Conservation (phyloP, 768 basidiomycete species). For the Lactifluus hygrophoroides region DNA sequence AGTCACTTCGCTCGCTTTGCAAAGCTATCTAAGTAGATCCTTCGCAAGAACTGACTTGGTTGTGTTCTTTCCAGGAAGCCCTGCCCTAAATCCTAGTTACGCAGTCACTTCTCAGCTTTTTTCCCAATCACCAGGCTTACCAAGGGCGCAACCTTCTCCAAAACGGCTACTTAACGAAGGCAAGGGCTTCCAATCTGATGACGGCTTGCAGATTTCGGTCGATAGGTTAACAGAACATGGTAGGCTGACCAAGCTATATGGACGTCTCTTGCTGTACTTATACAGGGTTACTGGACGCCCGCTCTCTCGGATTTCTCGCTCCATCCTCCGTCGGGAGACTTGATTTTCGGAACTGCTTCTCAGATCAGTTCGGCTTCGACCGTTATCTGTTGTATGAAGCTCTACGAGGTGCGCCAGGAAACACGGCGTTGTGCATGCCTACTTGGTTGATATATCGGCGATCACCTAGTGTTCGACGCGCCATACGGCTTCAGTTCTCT, state of each 20-base stretch:
- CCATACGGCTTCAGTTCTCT: not conserved
- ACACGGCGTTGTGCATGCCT: not conserved
- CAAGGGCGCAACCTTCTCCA: not conserved
- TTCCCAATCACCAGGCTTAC: not conserved
- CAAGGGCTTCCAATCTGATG: not conserved
- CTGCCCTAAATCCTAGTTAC: not conserved
- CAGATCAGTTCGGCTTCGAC: conserved; percentile 22
- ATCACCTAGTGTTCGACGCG: not conserved
- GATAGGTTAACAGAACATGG: not conserved
- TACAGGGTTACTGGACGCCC: conserved; percentile 41
- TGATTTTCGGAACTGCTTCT: conserved; percentile 34
- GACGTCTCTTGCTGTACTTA: not conserved
- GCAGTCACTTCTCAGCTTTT: not conserved
- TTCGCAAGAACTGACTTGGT: not conserved
- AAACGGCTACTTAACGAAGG: not conserved
- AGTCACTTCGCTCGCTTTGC: not conserved
- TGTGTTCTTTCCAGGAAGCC: not conserved
- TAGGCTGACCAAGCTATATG: not conserved
- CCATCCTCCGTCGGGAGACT: conserved; percentile 38
- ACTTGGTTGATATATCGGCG: not conserved
- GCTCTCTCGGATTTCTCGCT: conserved; percentile 37
- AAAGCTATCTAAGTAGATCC: not conserved
- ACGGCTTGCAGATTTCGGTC: not conserved
- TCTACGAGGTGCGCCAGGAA: not conserved
- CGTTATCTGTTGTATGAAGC: not conserved